A percentile compares a stretch with the other conserved stretches of the same genome.
Conservation (phyloP, 1,284 basidiomycete species). For the Cutaneotrichosporon sp. region DNA sequence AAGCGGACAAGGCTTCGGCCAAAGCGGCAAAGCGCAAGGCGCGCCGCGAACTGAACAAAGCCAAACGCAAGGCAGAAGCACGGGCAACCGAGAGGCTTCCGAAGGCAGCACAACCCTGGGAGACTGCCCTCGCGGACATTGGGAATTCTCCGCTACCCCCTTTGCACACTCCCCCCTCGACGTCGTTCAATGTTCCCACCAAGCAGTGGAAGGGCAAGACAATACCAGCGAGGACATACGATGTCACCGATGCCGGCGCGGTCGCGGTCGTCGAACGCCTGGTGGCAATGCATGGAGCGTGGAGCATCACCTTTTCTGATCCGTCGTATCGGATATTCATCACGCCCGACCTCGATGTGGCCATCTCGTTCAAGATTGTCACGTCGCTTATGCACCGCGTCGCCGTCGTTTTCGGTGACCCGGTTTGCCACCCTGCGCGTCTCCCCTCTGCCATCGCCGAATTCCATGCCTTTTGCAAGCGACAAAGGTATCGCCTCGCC, state of each 20-base stretch:
- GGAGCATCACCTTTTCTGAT: slow-evolving; percentile 17
- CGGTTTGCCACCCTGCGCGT: background rate
- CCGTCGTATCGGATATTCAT: slow-evolving; percentile 15
- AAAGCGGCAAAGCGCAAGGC: slow-evolving; percentile 39
- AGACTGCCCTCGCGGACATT: slow-evolving; percentile 8
- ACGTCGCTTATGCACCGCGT: background rate
- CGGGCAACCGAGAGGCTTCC: background rate
- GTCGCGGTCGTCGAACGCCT: slow-evolving; percentile 8
- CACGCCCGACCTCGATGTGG: slow-evolving; percentile 5
- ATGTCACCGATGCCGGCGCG: slow-evolving; percentile 2
- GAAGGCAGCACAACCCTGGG: slow-evolving; percentile 8
- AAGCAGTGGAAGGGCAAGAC: background rate
- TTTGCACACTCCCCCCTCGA: background rate
- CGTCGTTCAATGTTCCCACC: background rate
- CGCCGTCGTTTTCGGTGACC: slow-evolving; percentile 13
- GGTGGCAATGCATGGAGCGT: slow-evolving; percentile 5
- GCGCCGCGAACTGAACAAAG: slow-evolving; percentile 7
- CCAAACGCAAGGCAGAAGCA: slow-evolving; percentile 5
- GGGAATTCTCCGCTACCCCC: background rate
- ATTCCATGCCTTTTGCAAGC: slow-evolving; percentile 5
- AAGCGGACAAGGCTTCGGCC: slow-evolving; percentile 43
- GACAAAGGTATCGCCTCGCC: slow-evolving; percentile 2
- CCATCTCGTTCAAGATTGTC: slow-evolving; percentile 12
- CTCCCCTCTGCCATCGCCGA: background rate
- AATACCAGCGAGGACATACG: background rate